Evolutionary conservation across 306 rosid genomes (phyloP).

Genomic region (Gynostemma pentaphyllum): DNA sequence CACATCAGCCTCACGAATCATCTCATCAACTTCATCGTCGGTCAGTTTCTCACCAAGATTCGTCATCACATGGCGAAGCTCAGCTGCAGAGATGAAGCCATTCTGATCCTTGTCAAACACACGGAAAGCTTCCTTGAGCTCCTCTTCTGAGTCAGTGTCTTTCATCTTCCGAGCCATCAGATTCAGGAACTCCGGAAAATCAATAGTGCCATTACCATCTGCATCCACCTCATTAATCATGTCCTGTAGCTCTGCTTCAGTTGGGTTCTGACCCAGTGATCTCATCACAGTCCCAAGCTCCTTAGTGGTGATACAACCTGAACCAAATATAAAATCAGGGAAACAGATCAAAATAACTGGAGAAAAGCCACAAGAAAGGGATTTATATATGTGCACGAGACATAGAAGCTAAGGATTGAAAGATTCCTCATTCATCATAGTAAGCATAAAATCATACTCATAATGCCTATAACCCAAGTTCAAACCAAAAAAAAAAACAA

Average conservation of each 20-base stretch:
- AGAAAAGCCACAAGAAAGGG: neutral
- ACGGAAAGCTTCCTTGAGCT: slow-evolving; percentile 78
- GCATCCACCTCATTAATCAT: slow-evolving; percentile 87
- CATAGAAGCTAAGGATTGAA: neutral
- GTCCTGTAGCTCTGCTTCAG: slow-evolving; percentile 74
- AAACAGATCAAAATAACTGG: neutral
- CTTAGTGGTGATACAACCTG: slow-evolving; percentile 76
- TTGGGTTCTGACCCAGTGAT: slow-evolving; percentile 76
- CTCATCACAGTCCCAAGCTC: slow-evolving; percentile 81
- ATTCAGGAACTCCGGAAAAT: slow-evolving; percentile 68
- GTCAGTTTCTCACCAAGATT: slow-evolving; percentile 86
- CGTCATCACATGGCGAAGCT: slow-evolving; percentile 81
- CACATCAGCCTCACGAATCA: slow-evolving; percentile 79
- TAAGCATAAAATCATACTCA: too few relatives aligned
- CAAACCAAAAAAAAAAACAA: neutral
- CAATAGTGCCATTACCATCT: slow-evolving; percentile 76
- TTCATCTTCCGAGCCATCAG: slow-evolving; percentile 84
- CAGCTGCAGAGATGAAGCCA: slow-evolving; percentile 86
- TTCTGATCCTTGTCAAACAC: slow-evolving; percentile 82
- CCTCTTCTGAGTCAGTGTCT: slow-evolving; percentile 74
- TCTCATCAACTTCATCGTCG: slow-evolving; percentile 70
- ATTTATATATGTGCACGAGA: neutral
- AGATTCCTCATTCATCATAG: neutral
- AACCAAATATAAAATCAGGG: slow-evolving; percentile 1
- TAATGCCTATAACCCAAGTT: neutral